A percentile compares a stretch with the other conserved stretches of the same genome.
These are phyloP conservation scores for Colletotrichum sp. DNA, from an alignment of 2,329 filamentous ascomycete species.

Conservation along the genomic window DNA sequence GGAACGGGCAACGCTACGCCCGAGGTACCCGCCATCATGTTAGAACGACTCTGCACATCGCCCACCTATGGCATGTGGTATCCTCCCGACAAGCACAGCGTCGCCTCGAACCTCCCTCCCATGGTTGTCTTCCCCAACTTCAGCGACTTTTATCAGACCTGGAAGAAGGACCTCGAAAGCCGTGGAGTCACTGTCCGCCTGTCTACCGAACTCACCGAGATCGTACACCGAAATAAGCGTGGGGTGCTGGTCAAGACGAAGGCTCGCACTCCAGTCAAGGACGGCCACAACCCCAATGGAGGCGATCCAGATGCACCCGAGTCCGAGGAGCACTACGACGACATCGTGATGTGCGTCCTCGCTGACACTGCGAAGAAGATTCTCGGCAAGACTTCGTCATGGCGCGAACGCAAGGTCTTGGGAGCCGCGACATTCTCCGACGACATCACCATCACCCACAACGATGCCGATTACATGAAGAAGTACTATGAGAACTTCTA, in stretches of 20 bases:
- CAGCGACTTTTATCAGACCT: conserved; percentile 61
- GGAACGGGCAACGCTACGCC: conserved; percentile 75
- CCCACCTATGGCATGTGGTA: conserved; percentile 61
- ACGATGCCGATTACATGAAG: conserved; percentile 67
- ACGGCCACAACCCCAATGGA: conserved; percentile 34
- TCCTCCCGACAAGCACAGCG: conserved; percentile 47
- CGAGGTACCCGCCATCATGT: conserved; percentile 68
- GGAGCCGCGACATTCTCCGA: conserved; percentile 70
- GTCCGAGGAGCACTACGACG: conserved; percentile 60
- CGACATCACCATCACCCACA: conserved; percentile 72
- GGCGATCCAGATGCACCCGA: conserved; percentile 60
- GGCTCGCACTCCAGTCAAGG: conserved; percentile 38
- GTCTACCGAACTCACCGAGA: conserved; percentile 57
- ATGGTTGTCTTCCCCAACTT: conserved; percentile 70
- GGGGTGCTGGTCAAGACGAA: conserved; percentile 56
- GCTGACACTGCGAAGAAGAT: conserved; percentile 67
- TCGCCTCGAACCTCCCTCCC: conserved; percentile 59
- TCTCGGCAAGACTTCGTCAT: conserved; percentile 57
- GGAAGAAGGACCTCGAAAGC: conserved; percentile 56
- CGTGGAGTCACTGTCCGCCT: conserved; percentile 61
- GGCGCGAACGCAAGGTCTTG: conserved; percentile 67
- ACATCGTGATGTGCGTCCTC: conserved; percentile 66
- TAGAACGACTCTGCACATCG: conserved; percentile 60
- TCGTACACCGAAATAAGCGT: conserved; percentile 53
- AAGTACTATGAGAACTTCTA: conserved; percentile 69